phyloP scores from a whole-genome alignment of 2,329 filamentous ascomycete species.

The Xylaria multiplex region DNA sequence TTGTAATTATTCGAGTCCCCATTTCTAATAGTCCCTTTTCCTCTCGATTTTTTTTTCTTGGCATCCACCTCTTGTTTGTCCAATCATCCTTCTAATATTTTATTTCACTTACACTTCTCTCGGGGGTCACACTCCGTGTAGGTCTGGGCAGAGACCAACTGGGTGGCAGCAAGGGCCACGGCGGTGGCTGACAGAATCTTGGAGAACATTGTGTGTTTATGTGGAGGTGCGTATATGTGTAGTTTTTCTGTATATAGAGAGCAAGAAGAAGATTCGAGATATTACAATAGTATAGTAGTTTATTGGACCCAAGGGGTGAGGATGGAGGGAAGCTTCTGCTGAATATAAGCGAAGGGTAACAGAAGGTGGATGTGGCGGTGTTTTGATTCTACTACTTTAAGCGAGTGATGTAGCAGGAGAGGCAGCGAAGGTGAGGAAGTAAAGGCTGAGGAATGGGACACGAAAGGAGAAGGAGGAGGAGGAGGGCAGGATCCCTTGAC shows the following conservation, averaged over 20 bases:
- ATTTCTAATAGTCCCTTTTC: not conserved
- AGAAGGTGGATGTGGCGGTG: constrained; percentile 19
- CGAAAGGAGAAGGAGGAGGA: constrained; percentile 25
- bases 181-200: constrained; percentile 58
- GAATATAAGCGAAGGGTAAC: constrained; percentile 37
- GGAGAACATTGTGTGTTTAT: constrained; percentile 52
- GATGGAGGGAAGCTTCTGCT: constrained; percentile 20
- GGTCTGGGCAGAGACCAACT: constrained; percentile 65
- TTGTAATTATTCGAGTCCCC: not conserved
- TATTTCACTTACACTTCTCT: constrained; percentile 56
- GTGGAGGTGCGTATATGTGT: constrained; percentile 15
- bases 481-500: constrained; percentile 29
- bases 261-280: constrained; percentile 10
- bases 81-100: no score
- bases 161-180: constrained; percentile 60
- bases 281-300: constrained; percentile 20
- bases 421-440: constrained; percentile 17
- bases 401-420: constrained; percentile 37
- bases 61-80: not conserved
- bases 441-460: constrained; percentile 6
- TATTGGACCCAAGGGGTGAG: constrained; percentile 10
- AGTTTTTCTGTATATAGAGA: constrained; percentile 19
- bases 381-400: constrained; percentile 35
- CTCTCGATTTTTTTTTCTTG: not conserved
- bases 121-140: constrained; percentile 65